Conservation (phyloP, 1,284 basidiomycete species). For the Naganishia liquefaciens region DNA sequence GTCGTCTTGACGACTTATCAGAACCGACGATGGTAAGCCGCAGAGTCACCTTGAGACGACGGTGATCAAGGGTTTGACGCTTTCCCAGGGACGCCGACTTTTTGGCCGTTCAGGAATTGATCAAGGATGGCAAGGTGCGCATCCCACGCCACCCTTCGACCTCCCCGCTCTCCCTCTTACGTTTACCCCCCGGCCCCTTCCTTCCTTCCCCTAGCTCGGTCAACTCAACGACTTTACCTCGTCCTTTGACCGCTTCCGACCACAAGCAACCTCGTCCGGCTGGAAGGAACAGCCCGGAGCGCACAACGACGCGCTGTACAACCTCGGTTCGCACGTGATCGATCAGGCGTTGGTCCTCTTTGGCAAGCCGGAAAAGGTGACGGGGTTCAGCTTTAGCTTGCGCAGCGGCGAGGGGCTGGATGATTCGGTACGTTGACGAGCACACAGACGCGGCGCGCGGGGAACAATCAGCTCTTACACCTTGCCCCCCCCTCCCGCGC, state of each 20-base stretch:
- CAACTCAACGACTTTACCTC: conserved; percentile 42
- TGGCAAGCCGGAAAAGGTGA: conserved; percentile 69
- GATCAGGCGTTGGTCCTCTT: conserved; percentile 71
- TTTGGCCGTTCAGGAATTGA: conserved; percentile 67
- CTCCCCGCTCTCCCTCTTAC: not conserved
- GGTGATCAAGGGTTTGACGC: not conserved
- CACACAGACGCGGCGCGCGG: conserved; percentile 62
- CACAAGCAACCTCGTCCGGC: conserved; percentile 57
- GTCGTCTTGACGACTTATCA: conserved; percentile 72
- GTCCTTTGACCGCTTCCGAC: conserved; percentile 74
- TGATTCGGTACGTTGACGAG: conserved; percentile 42
- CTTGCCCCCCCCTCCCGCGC: conserved; percentile 69
- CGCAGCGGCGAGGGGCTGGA: conserved; percentile 47
- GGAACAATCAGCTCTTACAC: no score
- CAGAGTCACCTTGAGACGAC: conserved; percentile 35
- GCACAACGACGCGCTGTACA: conserved; percentile 54
- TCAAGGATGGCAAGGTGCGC: conserved; percentile 62
- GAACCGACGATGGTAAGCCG: conserved; percentile 80
- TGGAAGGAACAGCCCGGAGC: conserved; percentile 56
- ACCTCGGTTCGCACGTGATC: conserved; percentile 57
- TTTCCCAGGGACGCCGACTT: conserved; percentile 61
- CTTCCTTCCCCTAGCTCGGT: conserved; percentile 39
- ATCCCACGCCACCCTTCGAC: conserved; percentile 37
- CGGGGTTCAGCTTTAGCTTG: conserved; percentile 67
- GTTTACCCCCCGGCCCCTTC: not conserved